Conservation (phyloP, 2,329 filamentous ascomycete species). For the Diplodia sapinea region DNA sequence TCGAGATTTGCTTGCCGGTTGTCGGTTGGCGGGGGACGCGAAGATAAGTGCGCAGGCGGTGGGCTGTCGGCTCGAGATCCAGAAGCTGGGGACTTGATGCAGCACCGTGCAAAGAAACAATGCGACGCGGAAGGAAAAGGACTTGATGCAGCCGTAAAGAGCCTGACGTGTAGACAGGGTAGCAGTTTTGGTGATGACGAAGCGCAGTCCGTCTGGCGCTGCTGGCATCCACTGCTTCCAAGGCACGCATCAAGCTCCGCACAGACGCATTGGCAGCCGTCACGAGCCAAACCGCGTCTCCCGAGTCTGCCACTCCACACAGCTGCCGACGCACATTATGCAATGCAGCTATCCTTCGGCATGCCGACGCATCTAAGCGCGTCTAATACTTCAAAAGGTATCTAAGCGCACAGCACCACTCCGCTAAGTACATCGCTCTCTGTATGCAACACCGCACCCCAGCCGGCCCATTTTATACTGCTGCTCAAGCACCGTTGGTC, state of each 20-base stretch:
- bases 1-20: constrained; percentile 29
- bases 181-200: constrained; percentile 24
- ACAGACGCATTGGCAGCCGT: constrained; percentile 27
- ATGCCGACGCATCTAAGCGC: constrained; percentile 22
- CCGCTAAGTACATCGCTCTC: constrained; percentile 6
- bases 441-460: constrained; percentile 6
- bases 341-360: constrained; percentile 17
- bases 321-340: background rate
- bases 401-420: constrained; percentile 13
- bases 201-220: constrained; percentile 13
- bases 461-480: constrained; percentile 7
- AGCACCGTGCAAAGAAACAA: constrained; percentile 9
- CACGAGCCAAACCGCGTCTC: constrained; percentile 8
- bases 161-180: background rate
- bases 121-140: constrained; percentile 2
- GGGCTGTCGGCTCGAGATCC: constrained; percentile 11
- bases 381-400: constrained; percentile 10
- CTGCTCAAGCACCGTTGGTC: constrained; percentile 34
- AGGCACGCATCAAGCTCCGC: constrained; percentile 30
- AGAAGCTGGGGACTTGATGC: constrained; percentile 15
- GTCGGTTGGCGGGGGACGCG: constrained; percentile 31
- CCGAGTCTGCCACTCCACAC: background rate
- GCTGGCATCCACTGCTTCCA: constrained; percentile 23
- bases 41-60: constrained; percentile 20
- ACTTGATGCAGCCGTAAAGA: background rate